Evolutionary conservation across 163 green algal species (phyloP).

Genomic region (Chloroidium sp.): DNA sequence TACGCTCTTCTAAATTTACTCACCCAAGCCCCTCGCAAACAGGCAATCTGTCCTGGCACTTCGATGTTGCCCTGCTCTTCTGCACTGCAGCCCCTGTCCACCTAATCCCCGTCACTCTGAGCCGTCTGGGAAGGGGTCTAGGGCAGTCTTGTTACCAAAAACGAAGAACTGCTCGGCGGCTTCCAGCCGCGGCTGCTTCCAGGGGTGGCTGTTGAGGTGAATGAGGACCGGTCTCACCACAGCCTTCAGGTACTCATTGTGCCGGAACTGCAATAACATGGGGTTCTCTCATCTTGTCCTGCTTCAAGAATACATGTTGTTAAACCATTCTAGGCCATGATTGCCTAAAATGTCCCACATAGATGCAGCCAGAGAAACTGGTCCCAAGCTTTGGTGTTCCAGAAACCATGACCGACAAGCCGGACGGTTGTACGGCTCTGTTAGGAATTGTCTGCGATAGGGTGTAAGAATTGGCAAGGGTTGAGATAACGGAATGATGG

Average conservation of each 20-base stretch:
- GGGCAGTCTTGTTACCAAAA: conserved; percentile 14
- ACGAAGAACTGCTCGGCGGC: conserved; percentile 24
- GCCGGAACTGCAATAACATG: background rate
- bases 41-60: too few species aligned
- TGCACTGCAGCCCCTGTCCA: too few species aligned
- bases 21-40: too few species aligned
- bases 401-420: too few species aligned
- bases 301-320: background rate
- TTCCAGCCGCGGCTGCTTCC: conserved; percentile 37
- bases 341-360: background rate
- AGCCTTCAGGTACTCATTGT: background rate
- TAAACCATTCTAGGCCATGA: background rate
- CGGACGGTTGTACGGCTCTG: too few species aligned
- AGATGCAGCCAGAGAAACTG: background rate
- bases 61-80: too few species aligned
- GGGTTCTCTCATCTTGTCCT: background rate
- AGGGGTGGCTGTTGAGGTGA: conserved; percentile 35
- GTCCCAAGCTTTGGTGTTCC: too few species aligned
- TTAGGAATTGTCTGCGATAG: too few species aligned
- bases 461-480: too few species aligned
- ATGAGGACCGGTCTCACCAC: conserved; percentile 22
- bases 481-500: too few species aligned
- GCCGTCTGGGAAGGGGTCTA: conserved; percentile 30
- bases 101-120: conserved; percentile 2
- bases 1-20: too few species aligned